Evolutionary conservation across 2,329 filamentous ascomycete genomes (phyloP).

Genomic region (Blastomyces parvus): DNA sequence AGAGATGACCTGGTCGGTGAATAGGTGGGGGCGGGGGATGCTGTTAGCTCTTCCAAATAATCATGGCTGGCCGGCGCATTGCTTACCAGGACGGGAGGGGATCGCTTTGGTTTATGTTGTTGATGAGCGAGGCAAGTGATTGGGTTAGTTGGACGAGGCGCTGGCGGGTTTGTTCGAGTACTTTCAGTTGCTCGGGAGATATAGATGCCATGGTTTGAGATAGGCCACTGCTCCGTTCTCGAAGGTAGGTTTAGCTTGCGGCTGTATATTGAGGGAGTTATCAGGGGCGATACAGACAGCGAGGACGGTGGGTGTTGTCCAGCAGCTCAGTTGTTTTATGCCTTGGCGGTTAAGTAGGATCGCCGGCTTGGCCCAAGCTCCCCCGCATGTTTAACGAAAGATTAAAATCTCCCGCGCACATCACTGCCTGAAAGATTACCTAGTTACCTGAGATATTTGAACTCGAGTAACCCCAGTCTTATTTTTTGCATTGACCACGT

Average conservation of each 20-base stretch:
- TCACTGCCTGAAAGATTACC: no score
- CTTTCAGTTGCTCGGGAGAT: conserved; percentile 43
- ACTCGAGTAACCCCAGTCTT: no score
- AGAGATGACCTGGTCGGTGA: conserved; percentile 52
- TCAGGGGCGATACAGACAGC: background rate
- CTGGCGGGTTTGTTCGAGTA: conserved; percentile 61
- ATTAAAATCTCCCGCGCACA: no score
- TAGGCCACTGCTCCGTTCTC: background rate
- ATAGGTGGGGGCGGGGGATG: background rate
- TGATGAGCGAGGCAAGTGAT: conserved; percentile 56
- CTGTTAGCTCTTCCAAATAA: background rate
- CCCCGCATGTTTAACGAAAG: no score
- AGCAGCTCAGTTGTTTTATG: no score
- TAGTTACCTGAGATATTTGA: no score
- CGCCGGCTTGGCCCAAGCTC: background rate
- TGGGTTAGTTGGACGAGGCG: conserved; percentile 59
- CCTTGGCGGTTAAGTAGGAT: no score
- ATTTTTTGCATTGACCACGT: no score
- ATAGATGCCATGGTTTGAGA: conserved; percentile 29
- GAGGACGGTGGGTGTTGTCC: no score
- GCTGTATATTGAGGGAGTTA: background rate
- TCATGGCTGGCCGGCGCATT: background rate
- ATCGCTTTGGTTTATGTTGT: conserved; percentile 52
- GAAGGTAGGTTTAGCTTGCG: background rate
- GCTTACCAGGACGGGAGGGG: conserved; percentile 58